Percentiles rank a stretch among this genome's conserved stretches.
These are phyloP conservation scores for Phialocephala subalpina DNA, from an alignment of 2,329 filamentous ascomycete species.

Conservation along the genomic window DNA sequence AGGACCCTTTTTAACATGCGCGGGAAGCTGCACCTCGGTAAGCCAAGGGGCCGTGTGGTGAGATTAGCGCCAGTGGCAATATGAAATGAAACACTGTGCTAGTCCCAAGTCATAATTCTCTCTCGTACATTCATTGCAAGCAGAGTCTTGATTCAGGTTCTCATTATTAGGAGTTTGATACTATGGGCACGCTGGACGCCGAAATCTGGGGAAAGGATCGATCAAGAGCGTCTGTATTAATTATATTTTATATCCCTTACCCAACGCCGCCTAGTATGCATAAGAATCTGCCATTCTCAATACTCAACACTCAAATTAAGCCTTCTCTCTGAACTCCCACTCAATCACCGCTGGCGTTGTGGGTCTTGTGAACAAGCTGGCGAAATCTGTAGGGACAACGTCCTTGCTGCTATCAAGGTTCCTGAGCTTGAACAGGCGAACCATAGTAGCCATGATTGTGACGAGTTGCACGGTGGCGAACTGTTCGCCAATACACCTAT, in stretches of 20 bases:
- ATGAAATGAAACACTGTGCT: too few species aligned
- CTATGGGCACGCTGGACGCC: not conserved
- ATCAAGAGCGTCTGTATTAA: constrained; percentile 9
- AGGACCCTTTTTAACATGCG: not conserved
- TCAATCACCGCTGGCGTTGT: constrained; percentile 74
- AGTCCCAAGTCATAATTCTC: too few species aligned
- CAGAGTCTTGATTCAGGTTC: too few species aligned
- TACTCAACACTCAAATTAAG: constrained; percentile 10
- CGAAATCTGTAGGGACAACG: constrained; percentile 74
- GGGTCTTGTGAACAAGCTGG: constrained; percentile 77
- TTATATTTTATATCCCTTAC: not conserved
- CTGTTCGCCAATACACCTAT: constrained; percentile 95
- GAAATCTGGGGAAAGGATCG: not conserved
- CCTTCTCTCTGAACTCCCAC: constrained; percentile 74
- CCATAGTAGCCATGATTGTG: constrained; percentile 80
- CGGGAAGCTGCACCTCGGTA: constrained; percentile 9
- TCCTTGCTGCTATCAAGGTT: constrained; percentile 76
- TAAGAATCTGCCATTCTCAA: constrained; percentile 9
- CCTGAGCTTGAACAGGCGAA: constrained; percentile 81
- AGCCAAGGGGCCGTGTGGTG: not conserved
- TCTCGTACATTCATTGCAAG: too few species aligned
- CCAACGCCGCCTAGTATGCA: constrained; percentile 33
- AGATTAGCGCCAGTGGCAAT: too few species aligned
- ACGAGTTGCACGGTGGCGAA: constrained; percentile 94
- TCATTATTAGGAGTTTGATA: not conserved